These are phyloP conservation scores for Penicillium sp. DNA, from an alignment of 2,329 filamentous ascomycete genomes.

Conservation along the genomic window DNA sequence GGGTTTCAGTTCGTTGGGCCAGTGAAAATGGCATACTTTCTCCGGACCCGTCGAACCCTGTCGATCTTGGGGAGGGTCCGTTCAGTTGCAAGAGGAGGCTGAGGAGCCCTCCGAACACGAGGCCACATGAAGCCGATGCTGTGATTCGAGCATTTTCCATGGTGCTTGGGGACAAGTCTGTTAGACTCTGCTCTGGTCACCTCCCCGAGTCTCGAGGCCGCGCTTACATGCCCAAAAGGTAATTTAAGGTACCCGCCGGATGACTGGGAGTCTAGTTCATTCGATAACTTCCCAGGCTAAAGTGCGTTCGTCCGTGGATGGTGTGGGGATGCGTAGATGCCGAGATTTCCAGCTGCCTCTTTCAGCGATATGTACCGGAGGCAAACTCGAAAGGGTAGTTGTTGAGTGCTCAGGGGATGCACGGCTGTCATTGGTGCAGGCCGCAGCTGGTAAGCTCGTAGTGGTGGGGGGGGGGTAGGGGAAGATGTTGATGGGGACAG, in stretches of 20 bases:
- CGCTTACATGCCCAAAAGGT: constrained; percentile 4
- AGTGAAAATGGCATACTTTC: constrained; percentile 10
- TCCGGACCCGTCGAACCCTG: constrained; percentile 26
- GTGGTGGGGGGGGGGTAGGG: background rate
- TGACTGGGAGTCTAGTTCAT: background rate
- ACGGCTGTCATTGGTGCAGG: too few species aligned
- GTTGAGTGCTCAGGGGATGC: background rate
- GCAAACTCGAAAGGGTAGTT: background rate
- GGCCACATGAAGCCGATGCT: constrained; percentile 19
- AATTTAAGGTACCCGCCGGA: background rate
- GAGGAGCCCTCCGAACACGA: constrained; percentile 4
- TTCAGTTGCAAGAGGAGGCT: background rate
- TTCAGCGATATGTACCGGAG: constrained; percentile 8
- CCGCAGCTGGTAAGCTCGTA: too few species aligned
- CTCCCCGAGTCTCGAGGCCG: constrained; percentile 2
- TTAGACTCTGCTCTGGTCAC: background rate
- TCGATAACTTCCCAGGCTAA: constrained; percentile 3
- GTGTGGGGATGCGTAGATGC: constrained; percentile 10
- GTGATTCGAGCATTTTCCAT: constrained; percentile 15
- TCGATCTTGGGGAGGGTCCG: constrained; percentile 18
- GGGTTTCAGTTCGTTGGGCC: constrained; percentile 16
- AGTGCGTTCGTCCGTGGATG: constrained; percentile 17
- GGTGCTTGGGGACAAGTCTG: background rate
- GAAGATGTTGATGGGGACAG: background rate
- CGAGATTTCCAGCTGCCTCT: constrained; percentile 18